phyloP scores from a whole-genome alignment of 2,329 filamentous ascomycete species.

The Epichloe gansuensis region DNA sequence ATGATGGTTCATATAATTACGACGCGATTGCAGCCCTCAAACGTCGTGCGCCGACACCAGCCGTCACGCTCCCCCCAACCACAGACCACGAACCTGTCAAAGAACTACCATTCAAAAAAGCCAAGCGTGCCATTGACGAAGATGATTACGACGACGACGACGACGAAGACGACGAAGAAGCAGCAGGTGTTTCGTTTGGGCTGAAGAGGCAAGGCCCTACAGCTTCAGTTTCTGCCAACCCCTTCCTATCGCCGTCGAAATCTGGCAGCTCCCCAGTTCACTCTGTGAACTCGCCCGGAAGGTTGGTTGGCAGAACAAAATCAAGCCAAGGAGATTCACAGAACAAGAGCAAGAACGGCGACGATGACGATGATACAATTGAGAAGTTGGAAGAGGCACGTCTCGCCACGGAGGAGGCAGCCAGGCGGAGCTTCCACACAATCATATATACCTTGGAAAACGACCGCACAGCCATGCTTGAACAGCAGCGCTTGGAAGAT shows the following conservation, averaged over 20 bases:
- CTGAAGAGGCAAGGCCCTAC: conserved; percentile 37
- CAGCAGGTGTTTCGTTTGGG: conserved; percentile 35
- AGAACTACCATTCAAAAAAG: conserved; percentile 58
- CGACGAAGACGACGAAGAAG: conserved; percentile 64
- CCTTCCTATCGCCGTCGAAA: conserved; percentile 55
- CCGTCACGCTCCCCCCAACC: conserved; percentile 36
- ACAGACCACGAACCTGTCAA: conserved; percentile 46
- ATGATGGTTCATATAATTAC: conserved; percentile 40
- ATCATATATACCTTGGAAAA: conserved; percentile 93
- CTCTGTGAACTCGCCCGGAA: conserved; percentile 48
- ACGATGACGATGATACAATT: conserved; percentile 58
- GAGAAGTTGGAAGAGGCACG: conserved; percentile 89
- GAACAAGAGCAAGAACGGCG: conserved; percentile 50
- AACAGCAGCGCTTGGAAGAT: conserved; percentile 93
- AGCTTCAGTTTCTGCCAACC: conserved; percentile 39
- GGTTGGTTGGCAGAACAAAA: conserved; percentile 40
- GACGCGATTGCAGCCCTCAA: conserved; percentile 41
- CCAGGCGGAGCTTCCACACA: conserved; percentile 81
- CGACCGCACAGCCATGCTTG: conserved; percentile 89
- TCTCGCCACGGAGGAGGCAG: conserved; percentile 78
- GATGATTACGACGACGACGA: conserved; percentile 78
- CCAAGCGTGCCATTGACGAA: conserved; percentile 66
- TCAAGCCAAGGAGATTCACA: conserved; percentile 30
- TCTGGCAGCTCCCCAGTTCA: conserved; percentile 54
- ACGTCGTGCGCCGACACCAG: conserved; percentile 25